A percentile compares a stretch with the other conserved stretches of the same genome.
Evolutionary conservation across 345 rosid genomes (phyloP).

Genomic region (Salix caprea): DNA sequence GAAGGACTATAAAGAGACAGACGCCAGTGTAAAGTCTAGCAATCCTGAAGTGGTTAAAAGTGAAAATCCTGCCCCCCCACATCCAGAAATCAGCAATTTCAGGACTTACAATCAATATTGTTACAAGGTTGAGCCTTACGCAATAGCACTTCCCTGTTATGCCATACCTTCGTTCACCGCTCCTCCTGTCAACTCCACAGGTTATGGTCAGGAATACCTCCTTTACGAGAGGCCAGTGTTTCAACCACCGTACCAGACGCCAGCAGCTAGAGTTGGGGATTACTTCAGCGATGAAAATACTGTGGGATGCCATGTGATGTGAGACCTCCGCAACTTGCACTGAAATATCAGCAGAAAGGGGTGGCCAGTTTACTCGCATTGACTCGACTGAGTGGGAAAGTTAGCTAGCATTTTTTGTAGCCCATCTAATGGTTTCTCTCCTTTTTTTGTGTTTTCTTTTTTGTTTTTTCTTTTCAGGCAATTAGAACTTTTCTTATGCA

Average conservation of each 20-base stretch:
- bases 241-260: slow-evolving; percentile 26
- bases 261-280: slow-evolving; percentile 36
- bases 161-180: slow-evolving; percentile 31
- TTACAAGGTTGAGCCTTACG: slow-evolving; percentile 32
- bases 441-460: not conserved
- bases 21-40: not conserved
- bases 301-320: slow-evolving; percentile 53
- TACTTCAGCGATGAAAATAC: slow-evolving; percentile 62
- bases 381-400: not conserved
- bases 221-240: slow-evolving; percentile 12
- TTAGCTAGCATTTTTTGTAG: not conserved
- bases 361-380: too few relatives aligned
- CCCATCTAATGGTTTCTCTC: not conserved
- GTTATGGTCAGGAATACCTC: slow-evolving; percentile 12
- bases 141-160: slow-evolving; percentile 30
- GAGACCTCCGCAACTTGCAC: slow-evolving; percentile 4
- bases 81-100: slow-evolving; percentile 10
- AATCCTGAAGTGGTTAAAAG: slow-evolving; percentile 8
- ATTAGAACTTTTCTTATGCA: not conserved
- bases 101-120: slow-evolving; percentile 17
- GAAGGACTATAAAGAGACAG: slow-evolving; percentile 7
- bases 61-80: slow-evolving; percentile 8
- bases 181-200: slow-evolving; percentile 4
- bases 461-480: not conserved
- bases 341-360: not conserved